phyloP scores from a whole-genome alignment of 805 yeast genomes.

The Candida caryicola region DNA sequence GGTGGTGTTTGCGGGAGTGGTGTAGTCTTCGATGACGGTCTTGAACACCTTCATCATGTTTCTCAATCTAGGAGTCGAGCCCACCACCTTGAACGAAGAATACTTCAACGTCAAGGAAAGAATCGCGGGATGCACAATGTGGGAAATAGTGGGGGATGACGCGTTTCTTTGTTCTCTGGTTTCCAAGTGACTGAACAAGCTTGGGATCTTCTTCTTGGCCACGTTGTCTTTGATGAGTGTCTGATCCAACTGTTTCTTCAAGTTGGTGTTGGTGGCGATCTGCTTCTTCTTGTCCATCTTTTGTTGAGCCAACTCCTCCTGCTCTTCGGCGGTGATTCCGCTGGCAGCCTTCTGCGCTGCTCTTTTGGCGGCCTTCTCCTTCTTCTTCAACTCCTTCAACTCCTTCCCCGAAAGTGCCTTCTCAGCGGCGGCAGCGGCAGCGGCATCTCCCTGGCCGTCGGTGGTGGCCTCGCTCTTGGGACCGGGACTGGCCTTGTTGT shows the following conservation, averaged over 20 bases:
- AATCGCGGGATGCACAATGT: constrained; percentile 84
- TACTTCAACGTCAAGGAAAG: constrained; percentile 73
- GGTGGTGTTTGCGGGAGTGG: constrained; percentile 82
- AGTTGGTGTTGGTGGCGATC: constrained; percentile 47
- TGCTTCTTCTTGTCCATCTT: constrained; percentile 41
- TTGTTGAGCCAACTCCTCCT: constrained; percentile 40
- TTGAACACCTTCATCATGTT: constrained; percentile 85
- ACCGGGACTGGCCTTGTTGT: not conserved
- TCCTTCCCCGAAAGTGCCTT: constrained; percentile 64
- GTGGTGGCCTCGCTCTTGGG: not conserved
- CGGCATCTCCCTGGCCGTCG: constrained; percentile 1
- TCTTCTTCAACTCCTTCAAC: constrained; percentile 80
- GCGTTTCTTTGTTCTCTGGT: constrained; percentile 71
- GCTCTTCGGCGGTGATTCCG: constrained; percentile 51
- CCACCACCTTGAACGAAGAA: constrained; percentile 82
- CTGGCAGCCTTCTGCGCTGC: constrained; percentile 79
- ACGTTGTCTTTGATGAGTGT: constrained; percentile 43
- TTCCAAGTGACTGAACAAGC: constrained; percentile 75
- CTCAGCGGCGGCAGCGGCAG: constrained; percentile 7
- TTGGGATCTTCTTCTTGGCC: constrained; percentile 49
- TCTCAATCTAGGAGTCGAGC: constrained; percentile 80
- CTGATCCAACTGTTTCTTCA: constrained; percentile 54
- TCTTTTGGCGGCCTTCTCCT: constrained; percentile 88
- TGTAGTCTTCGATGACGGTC: constrained; percentile 72
- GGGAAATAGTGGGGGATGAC: constrained; percentile 53